Evolutionary conservation across 257 asterid genomes (phyloP), one percentile per base, ranked within the genome.

Genomic region (Fraxinus quadrangulata): DNA sequence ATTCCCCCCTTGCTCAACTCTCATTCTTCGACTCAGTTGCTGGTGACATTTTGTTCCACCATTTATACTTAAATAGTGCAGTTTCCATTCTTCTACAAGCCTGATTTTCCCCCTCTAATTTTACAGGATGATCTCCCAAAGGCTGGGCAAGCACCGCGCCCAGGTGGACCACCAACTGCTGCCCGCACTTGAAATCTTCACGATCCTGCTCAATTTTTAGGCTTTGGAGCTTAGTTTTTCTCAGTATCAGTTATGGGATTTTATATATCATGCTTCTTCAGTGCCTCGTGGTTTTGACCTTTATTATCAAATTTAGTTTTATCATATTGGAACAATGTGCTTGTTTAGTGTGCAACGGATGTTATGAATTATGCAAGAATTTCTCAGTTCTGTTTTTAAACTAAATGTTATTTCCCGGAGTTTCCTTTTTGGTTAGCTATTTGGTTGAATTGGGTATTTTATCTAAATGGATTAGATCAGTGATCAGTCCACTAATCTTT

Each of bases 61-160:
- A 4, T 0, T 24, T 9, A n/a, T 59, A 9, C 10, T n/a, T 69
- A 17, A 42, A 47, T n/a, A 2, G 17, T 34, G 63, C 9, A 5
- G 36, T 7, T 49, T 47, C 28, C 47, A 19, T 21, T 68, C 7
- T 74, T 9, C 24, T n/a, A 16, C 70, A 3, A 10, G 19, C 69
- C 24, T 37, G 0, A 3, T 3, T 34, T 66, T 45, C 11, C 17
- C 3, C 33, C 72, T 26, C 24, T 17, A 8, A 24, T 6, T 68
- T 28, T 78, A 34, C 87, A 93, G 97, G 97, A 93, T 84, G 97
- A 93, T 74, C 26, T 70, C 26, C 96, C 93, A 13, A 91, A 84
- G 86, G 87, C 94, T 12, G 92, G 92, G 40, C 97, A 93, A 78
- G 82, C 94, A 66, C 93, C 94, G 21, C 97, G 97, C 21, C 78